Evolutionary conservation across 129 eudicot species (phyloP).

Genomic region (Pseudognaphalium luteoalbum): DNA sequence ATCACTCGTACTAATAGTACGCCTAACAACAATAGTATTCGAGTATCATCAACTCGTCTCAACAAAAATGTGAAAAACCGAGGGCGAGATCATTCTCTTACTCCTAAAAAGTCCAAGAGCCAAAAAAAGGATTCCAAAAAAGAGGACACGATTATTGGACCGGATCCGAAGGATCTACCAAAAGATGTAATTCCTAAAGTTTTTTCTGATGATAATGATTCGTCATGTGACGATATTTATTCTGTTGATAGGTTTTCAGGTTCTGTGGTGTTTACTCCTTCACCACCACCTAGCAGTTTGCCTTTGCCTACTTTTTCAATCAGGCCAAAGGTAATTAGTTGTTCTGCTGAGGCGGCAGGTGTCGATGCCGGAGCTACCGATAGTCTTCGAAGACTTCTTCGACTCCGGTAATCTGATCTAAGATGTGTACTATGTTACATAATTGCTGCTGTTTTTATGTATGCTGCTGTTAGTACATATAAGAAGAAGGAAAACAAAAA

Average conservation of each 20-base stretch:
- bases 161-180: slow-evolving; percentile 53
- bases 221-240: slow-evolving; percentile 3
- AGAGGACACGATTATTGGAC: slow-evolving; percentile 29
- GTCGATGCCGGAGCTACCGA: slow-evolving; percentile 67
- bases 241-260: slow-evolving; percentile 46
- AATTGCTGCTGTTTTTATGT: slow-evolving; percentile 19
- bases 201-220: slow-evolving; percentile 15
- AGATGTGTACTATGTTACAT: slow-evolving; percentile 11
- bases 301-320: slow-evolving; percentile 84
- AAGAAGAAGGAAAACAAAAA: slow-evolving; percentile 2
- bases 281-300: slow-evolving; percentile 98
- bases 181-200: slow-evolving; percentile 32
- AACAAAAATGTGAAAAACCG: slow-evolving; percentile 42
- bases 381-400: slow-evolving; percentile 62
- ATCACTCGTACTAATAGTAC: slow-evolving; percentile 23
- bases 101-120: slow-evolving; percentile 47
- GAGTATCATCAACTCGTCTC: slow-evolving; percentile 35
- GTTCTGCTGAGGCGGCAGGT: slow-evolving; percentile 45
- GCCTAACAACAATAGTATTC: slow-evolving; percentile 16
- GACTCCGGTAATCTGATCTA: slow-evolving; percentile 43
- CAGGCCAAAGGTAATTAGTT: slow-evolving; percentile 65
- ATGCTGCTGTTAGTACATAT: slow-evolving; percentile 32
- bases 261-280: slow-evolving; percentile 43
- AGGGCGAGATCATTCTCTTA: slow-evolving; percentile 38
- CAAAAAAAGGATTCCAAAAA: slow-evolving; percentile 31